Conservation (phyloP, 768 basidiomycete species). For the Harrya chromipes region DNA sequence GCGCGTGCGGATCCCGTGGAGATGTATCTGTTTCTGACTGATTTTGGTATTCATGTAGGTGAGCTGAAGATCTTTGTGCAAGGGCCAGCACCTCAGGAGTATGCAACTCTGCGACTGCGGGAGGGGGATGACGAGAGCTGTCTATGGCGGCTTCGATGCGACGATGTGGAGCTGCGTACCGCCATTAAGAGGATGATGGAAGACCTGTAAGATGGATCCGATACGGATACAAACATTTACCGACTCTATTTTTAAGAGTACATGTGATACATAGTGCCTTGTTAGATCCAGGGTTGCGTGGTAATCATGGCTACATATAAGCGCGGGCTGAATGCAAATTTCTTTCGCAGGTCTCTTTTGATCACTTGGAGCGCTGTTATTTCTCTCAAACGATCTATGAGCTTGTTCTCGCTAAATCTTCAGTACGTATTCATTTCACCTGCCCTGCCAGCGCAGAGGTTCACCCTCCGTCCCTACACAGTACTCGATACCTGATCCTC, state of each 20-base stretch:
- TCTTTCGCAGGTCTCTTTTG: no score
- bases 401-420: slow-evolving; percentile 39
- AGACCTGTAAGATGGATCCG: slow-evolving; percentile 6
- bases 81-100: slow-evolving; percentile 15
- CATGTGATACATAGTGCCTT: no score
- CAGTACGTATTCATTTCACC: slow-evolving; percentile 16
- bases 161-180: slow-evolving; percentile 40
- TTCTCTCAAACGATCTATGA: slow-evolving; percentile 48
- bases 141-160: slow-evolving; percentile 66
- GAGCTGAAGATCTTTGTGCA: slow-evolving; percentile 61
- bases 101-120: slow-evolving; percentile 51
- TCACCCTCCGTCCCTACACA: slow-evolving; percentile 11
- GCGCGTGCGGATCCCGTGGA: slow-evolving; percentile 32
- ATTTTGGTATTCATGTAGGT: slow-evolving; percentile 37
- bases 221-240: neutral
- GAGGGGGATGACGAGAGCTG: slow-evolving; percentile 69
- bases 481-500: slow-evolving; percentile 32
- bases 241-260: no score
- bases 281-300: no score
- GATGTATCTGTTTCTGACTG: neutral
- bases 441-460: neutral
- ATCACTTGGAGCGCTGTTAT: slow-evolving; percentile 6
- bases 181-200: slow-evolving; percentile 45
- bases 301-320: no score
- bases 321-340: neutral